Conservation (phyloP, 164 flowering plant genomes). For the Cinnamomum chago region DNA sequence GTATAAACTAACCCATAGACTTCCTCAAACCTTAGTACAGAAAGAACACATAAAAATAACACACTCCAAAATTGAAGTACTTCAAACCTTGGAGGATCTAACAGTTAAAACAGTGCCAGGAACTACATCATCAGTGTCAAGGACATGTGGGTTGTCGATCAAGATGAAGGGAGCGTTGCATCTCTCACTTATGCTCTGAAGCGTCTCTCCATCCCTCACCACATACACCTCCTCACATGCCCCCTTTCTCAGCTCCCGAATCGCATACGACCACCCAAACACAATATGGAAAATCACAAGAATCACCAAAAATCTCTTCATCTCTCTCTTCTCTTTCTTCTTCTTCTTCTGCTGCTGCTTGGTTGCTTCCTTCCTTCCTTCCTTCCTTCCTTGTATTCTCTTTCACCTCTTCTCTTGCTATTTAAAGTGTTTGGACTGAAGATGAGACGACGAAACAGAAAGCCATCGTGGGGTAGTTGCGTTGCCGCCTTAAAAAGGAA, state of each 20-base stretch:
- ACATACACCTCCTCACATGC: conserved; percentile 5
- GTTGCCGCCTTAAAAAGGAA: no score
- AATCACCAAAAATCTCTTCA: background rate
- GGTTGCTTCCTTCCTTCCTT: background rate
- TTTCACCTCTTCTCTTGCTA: no score
- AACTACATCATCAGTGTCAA: conserved; percentile 12
- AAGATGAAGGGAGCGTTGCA: conserved; percentile 13
- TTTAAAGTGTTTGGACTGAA: no score
- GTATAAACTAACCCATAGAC: no score
- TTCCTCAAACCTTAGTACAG: no score
- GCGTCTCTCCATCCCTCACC: conserved; percentile 12
- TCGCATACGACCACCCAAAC: background rate
- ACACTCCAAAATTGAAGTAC: background rate
- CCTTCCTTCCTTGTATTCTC: no score
- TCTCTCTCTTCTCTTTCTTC: background rate
- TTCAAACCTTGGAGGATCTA: background rate
- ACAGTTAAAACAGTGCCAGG: conserved; percentile 6
- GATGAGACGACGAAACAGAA: no score
- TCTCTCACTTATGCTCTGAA: conserved; percentile 6
- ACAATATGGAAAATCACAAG: background rate
- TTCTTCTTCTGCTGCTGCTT: no score
- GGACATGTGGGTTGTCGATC: conserved; percentile 11
- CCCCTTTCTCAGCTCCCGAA: conserved; percentile 3
- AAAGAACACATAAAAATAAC: background rate
- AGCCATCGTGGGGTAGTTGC: no score